Conservation (phyloP, 805 yeast species). For the Pichia cabralensis region DNA sequence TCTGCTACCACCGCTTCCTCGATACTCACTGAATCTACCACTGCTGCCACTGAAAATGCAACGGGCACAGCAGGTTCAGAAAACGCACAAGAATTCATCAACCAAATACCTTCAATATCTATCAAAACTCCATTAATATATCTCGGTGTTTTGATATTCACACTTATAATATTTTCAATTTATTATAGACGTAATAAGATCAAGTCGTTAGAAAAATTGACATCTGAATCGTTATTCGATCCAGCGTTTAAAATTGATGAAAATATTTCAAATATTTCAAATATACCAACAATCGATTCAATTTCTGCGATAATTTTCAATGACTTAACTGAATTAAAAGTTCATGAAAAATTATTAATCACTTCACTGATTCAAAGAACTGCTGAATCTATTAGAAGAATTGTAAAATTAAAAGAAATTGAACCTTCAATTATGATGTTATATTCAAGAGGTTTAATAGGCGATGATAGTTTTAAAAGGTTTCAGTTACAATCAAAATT, state of each 20-base stretch:
- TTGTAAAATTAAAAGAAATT: constrained; percentile 72
- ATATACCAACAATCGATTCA: constrained; percentile 10
- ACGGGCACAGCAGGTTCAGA: neutral
- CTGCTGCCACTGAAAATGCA: neutral
- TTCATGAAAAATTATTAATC: constrained; percentile 48
- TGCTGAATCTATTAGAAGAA: constrained; percentile 80
- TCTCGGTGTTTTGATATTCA: constrained; percentile 54
- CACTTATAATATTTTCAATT: constrained; percentile 60
- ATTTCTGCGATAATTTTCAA: constrained; percentile 10
- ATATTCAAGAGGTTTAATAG: constrained; percentile 83
- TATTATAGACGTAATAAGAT: constrained; percentile 37
- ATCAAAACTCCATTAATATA: constrained; percentile 69
- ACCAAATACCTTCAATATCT: constrained; percentile 30
- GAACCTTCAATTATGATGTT: constrained; percentile 59
- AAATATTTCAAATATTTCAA: neutral
- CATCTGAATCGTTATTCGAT: constrained; percentile 8
- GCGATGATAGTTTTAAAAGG: constrained; percentile 80
- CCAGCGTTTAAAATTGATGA: constrained; percentile 4
- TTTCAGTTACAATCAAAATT: constrained; percentile 68
- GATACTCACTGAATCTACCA: neutral
- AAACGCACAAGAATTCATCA: constrained; percentile 2
- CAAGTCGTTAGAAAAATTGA: constrained; percentile 5
- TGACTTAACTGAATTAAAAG: constrained; percentile 35
- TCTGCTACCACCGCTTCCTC: no score
- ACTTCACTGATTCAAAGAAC: constrained; percentile 50